These are phyloP conservation scores for Trichoderma sp. DNA, from an alignment of 2,329 filamentous ascomycete species.

Conservation along the genomic window DNA sequence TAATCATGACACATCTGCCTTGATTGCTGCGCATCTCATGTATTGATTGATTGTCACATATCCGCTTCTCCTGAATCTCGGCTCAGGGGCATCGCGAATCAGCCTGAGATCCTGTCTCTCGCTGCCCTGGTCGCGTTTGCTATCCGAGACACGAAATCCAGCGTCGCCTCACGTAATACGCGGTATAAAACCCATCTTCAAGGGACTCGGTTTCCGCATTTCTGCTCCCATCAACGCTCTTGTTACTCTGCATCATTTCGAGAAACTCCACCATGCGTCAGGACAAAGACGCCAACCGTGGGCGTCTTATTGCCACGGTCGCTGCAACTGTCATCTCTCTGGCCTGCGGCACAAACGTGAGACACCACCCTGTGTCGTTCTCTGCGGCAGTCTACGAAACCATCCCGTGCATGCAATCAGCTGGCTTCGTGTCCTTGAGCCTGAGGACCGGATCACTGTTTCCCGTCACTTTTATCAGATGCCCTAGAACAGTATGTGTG, in stretches of 20 bases:
- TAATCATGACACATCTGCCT: not conserved
- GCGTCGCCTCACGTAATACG: not conserved
- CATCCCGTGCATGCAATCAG: not conserved
- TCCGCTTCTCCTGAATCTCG: not conserved
- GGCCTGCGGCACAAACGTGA: constrained; percentile 88
- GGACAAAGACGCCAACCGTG: constrained; percentile 12
- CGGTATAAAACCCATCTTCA: not conserved
- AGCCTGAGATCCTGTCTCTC: not conserved
- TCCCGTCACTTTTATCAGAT: not conserved
- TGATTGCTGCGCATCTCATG: not conserved
- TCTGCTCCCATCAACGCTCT: not conserved
- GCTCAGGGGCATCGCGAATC: constrained; percentile 2
- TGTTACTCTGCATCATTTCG: not conserved
- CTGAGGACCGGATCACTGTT: not conserved
- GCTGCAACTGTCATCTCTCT: constrained; percentile 82
- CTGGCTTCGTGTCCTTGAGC: not conserved
- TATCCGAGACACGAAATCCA: not conserved
- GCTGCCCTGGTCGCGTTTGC: constrained; percentile 8
- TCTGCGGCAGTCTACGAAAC: not conserved
- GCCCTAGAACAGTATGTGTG: not conserved
- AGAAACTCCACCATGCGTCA: constrained; percentile 11
- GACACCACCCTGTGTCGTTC: constrained; percentile 26
- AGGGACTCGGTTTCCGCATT: not conserved
- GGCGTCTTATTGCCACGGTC: constrained; percentile 73
- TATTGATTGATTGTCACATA: not conserved